A percentile compares a stretch with the other conserved stretches of the same genome.
Conservation (phyloP, 208 protist species). For the Leishmania gerbilli region DNA sequence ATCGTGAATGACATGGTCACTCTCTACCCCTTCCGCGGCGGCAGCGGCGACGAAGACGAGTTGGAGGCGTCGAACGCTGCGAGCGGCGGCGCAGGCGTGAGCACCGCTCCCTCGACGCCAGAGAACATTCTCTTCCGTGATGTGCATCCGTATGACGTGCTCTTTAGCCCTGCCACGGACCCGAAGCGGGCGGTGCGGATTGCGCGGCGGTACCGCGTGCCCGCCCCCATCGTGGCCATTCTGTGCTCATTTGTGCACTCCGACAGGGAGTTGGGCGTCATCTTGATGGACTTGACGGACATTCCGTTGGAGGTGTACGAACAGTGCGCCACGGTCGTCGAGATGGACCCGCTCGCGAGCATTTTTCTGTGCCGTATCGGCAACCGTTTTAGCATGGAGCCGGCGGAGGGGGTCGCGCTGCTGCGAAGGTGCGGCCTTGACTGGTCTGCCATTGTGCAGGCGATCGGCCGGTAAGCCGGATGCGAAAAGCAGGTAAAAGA, state of each 20-base stretch:
- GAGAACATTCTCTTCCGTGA: constrained; percentile 48
- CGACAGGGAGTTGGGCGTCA: constrained; percentile 63
- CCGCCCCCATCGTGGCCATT: constrained; percentile 55
- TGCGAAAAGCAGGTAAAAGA: neutral
- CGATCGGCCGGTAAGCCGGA: constrained; percentile 13
- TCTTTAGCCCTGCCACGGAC: constrained; percentile 70
- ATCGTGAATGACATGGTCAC: constrained; percentile 85
- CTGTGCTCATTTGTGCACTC: constrained; percentile 45
- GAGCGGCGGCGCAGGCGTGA: neutral
- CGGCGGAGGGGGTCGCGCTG: constrained; percentile 48
- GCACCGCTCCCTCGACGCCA: constrained; percentile 12
- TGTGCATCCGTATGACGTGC: constrained; percentile 57
- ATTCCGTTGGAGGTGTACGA: constrained; percentile 70
- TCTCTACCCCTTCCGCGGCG: constrained; percentile 60
- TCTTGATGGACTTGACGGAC: constrained; percentile 67
- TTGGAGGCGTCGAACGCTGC: neutral
- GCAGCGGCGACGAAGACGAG: constrained; percentile 12
- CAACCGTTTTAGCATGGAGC: constrained; percentile 63
- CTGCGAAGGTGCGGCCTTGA: constrained; percentile 53
- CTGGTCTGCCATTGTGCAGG: constrained; percentile 61
- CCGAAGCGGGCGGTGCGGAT: constrained; percentile 45
- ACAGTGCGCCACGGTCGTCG: constrained; percentile 60
- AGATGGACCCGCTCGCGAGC: constrained; percentile 58
- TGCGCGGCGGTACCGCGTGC: constrained; percentile 60
- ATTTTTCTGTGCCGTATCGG: constrained; percentile 79